Evolutionary conservation across 1,284 basidiomycete species (phyloP), one percentile per base, ranked within the genome.

Genomic region (Thecaphora frezii): DNA sequence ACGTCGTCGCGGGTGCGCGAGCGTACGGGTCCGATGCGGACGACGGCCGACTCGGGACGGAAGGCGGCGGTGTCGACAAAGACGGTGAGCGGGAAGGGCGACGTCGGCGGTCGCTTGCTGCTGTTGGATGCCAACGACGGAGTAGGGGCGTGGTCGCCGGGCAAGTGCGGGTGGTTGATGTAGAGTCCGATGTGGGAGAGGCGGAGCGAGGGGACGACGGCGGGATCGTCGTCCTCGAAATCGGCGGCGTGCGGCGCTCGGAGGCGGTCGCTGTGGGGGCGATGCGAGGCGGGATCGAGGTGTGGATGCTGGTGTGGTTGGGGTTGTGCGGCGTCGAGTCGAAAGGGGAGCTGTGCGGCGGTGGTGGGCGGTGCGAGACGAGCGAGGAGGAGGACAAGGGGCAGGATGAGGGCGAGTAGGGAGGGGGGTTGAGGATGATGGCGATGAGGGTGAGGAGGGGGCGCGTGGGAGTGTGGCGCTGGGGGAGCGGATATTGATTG

Each of bases 101-200:
- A 14, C 3, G 39, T n/a, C 54, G 59, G 1, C 55, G 51, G 19
- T 56, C 47, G 46, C 56, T 62, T 1, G 51, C 41, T n/a, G 62
- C 53, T 9, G 58, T 53, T 22, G 48, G 45, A 40, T 64, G 58
- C 23, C 25, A 21, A 21, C 53, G 60, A 21, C 1, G 57, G 60
- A 3, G 53, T 53, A 36, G 60, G 60, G n/a, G n/a, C n/a, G 19
- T 58, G 36, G 18, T 25, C 14, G 2, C 48, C 50, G 0, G 63
- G 62, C 10, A 52, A 25, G 23, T 62, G 56, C 2, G 66, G 51
- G 28, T 59, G 58, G 36, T 69, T 69, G 58, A 69, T 59, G 55
- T 66, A 69, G 10, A 69, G 66, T 1, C 66, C 66, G 12, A 56
- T 42, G 26, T 69, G 66, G 2, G 66, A 68, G n/a, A 68, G 59